Evolutionary conservation across 352 stramenopile species (phyloP), one percentile per base, ranked within the genome.

Genomic region (Phytophthora litchii): DNA sequence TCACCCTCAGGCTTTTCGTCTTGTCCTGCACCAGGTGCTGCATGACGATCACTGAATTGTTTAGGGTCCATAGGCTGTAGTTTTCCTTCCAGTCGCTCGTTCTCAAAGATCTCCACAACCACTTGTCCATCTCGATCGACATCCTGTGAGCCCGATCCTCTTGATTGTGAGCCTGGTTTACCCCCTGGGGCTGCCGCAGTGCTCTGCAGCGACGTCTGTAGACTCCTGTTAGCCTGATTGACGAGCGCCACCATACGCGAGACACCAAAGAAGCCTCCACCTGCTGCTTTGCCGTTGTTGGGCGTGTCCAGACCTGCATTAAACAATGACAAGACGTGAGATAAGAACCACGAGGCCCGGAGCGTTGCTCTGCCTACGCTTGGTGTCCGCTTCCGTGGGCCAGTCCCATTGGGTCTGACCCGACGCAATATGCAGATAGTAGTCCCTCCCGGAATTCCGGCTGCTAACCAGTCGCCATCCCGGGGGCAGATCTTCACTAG

Each of bases 51-150:
- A 55, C 84, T 88, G 50, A 79, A 95, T 21, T 53, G 50, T 60
- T 91, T 94, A 1, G 86, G 86, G 48, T 95, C 86, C 23, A 74
- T 80, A 3, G 77, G 37, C 37, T 77, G 78, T 34, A 92, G 43
- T n/a, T 86, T 85, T 7, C 85, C 86, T 51, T 94, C 85, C 20
- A 94, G 66, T 3, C 86, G 83, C 44, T 95, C 84, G 60, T 95
- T 91, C 59, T 95, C 86, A 52, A 87, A 95, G n/a, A 93, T 78
- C 47, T 94, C 82, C 19, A 87, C 78, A 8, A 90, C 34, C n/a
- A 80, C 54, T 61, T 95, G 81, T 1, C 79, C 80, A 36, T 93
- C 82, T 25, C 78, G 78, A 56, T 91, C 83, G 3, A 88, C 45
- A 25, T 89, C 79, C 42, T 85, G 76, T 5, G 70, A 81, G 20